phyloP scores from a whole-genome alignment of 2,329 filamentous ascomycete species.

The Furcasterigmium furcatum region DNA sequence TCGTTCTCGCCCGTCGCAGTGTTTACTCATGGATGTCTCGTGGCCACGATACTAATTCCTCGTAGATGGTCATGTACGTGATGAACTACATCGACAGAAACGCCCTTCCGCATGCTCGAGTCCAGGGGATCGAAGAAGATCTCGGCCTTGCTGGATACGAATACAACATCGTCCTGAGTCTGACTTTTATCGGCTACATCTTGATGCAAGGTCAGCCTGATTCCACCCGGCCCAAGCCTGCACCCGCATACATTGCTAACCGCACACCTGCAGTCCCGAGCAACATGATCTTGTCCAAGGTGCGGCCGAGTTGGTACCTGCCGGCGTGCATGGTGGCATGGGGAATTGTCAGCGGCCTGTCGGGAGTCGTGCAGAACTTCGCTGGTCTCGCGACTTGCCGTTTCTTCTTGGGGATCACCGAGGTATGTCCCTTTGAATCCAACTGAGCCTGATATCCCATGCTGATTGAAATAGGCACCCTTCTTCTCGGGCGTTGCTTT shows the following conservation, averaged over 20 bases:
- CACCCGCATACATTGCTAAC: constrained; percentile 28
- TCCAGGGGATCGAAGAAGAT: constrained; percentile 41
- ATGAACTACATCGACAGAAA: constrained; percentile 53
- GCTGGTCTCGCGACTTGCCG: constrained; percentile 12
- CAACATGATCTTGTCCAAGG: constrained; percentile 40
- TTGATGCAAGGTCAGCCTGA: constrained; percentile 29
- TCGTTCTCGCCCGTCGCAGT: too few species aligned
- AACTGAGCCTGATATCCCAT: too few species aligned
- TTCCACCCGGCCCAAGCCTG: constrained; percentile 26
- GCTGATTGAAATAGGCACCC: too few species aligned
- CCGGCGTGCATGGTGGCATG: constrained; percentile 17
- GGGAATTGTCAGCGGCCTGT: constrained; percentile 20
- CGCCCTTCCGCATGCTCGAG: constrained; percentile 28
- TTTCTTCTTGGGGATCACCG: constrained; percentile 16
- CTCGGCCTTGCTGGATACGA: constrained; percentile 26
- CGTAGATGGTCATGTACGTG: constrained; percentile 49
- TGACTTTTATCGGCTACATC: too few species aligned
- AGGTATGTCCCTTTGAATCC: constrained; percentile 10
- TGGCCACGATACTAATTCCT: neutral
- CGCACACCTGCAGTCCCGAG: constrained; percentile 40
- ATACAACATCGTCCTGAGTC: too few species aligned
- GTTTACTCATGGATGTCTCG: too few species aligned
- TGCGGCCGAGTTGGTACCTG: constrained; percentile 37
- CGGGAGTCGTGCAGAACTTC: constrained; percentile 14
- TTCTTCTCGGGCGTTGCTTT: constrained; percentile 13